phyloP scores from a whole-genome alignment of 176 grass and related monocot species.

The Pharus latifolius region DNA sequence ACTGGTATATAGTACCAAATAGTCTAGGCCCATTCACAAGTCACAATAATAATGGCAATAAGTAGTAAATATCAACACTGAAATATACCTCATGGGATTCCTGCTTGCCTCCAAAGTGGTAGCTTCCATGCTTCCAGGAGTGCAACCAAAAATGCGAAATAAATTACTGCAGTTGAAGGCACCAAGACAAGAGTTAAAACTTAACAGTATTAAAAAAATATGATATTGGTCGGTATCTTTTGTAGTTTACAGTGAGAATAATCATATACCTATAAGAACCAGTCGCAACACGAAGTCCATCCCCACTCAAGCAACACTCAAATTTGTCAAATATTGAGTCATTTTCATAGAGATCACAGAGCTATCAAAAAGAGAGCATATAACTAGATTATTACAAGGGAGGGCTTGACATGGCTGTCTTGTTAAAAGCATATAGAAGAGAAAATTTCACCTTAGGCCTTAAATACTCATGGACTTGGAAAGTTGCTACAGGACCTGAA shows the following conservation, averaged over 20 bases:
- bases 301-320: constrained; percentile 71
- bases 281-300: constrained; percentile 62
- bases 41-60: neutral
- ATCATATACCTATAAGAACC: constrained; percentile 78
- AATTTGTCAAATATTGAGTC: constrained; percentile 95
- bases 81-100: constrained; percentile 68
- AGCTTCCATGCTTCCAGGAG: constrained; percentile 43
- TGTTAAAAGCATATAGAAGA: constrained; percentile 10
- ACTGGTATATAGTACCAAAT: constrained; percentile 1
- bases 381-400: constrained; percentile 10
- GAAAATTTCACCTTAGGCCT: constrained; percentile 66
- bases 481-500: constrained; percentile 74
- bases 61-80: no score
- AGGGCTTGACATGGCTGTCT: constrained; percentile 7
- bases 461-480: constrained; percentile 88
- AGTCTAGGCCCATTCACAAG: neutral
- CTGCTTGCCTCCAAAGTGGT: constrained; percentile 75
- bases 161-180: constrained; percentile 53
- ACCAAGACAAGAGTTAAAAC: constrained; percentile 23
- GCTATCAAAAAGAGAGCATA: constrained; percentile 32
- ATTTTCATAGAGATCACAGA: constrained; percentile 85
- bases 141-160: constrained; percentile 72
- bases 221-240: neutral
- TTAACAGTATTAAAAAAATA: constrained; percentile 8
- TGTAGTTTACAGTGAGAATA: constrained; percentile 9